phyloP scores from a whole-genome alignment of 306 rosid genomes.

The Trifolium subterraneum region DNA sequence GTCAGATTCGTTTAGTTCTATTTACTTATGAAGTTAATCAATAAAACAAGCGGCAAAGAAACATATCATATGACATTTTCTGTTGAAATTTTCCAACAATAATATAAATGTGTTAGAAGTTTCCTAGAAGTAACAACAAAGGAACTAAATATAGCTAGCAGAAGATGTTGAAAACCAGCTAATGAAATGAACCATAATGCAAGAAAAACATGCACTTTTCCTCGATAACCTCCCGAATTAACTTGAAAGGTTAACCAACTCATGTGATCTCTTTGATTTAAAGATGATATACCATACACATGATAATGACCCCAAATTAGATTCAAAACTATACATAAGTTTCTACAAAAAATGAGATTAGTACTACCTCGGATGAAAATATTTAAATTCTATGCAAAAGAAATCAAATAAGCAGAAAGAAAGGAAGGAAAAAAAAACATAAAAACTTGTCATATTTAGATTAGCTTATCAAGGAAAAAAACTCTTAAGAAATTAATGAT shows the following conservation, averaged over 20 bases:
- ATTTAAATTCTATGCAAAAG: no score
- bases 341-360: no score
- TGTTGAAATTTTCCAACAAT: conserved; percentile 27
- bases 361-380: no score
- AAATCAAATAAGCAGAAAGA: no score
- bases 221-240: conserved; percentile 45
- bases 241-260: conserved; percentile 34
- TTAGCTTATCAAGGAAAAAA: not conserved
- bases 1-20: conserved; percentile 2
- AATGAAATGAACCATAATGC: conserved; percentile 43
- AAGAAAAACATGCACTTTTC: conserved; percentile 49
- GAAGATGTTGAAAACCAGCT: conserved; percentile 27
- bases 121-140: conserved; percentile 30
- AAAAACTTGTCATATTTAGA: conserved; percentile 14
- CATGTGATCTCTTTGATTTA: conserved; percentile 52
- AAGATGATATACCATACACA: conserved; percentile 2
- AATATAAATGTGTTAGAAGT: conserved; percentile 6
- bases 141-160: conserved; percentile 33
- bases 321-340: no score
- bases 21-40: conserved; percentile 20
- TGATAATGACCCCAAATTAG: not conserved
- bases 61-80: conserved; percentile 28
- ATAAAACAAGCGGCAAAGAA: conserved; percentile 25
- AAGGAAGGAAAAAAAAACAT: not conserved
- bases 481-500: not conserved